A percentile compares a stretch with the other conserved stretches of the same genome.
These are phyloP conservation scores for Microbotryum saponariae DNA, from an alignment of 1,284 basidiomycete genomes.

Conservation along the genomic window DNA sequence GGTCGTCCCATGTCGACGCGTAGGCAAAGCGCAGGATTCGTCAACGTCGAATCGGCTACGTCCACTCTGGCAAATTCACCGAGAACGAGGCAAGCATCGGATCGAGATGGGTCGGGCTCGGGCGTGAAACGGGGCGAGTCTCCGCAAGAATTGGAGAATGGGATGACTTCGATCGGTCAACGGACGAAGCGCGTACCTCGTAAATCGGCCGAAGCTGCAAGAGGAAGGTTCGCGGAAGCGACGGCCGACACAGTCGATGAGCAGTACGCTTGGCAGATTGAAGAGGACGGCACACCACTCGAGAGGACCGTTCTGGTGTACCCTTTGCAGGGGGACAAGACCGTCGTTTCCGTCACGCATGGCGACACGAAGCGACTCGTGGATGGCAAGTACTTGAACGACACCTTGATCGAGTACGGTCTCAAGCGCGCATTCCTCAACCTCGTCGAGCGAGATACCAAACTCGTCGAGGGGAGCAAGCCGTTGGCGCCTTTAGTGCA, in stretches of 20 bases:
- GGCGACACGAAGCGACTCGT: slow-evolving; percentile 64
- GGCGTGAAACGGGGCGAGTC: background rate
- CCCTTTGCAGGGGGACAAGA: slow-evolving; percentile 12
- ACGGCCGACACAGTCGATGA: background rate
- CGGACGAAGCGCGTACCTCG: too few relatives aligned
- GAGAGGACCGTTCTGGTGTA: slow-evolving; percentile 26
- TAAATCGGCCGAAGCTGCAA: too few relatives aligned
- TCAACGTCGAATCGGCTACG: too few relatives aligned
- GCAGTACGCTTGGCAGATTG: slow-evolving; percentile 1
- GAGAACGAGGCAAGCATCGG: too few relatives aligned
- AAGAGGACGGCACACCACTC: slow-evolving; percentile 9
- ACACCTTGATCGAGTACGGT: slow-evolving; percentile 91
- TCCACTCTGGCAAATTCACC: too few relatives aligned
- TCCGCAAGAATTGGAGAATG: too few relatives aligned
- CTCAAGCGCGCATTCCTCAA: slow-evolving; percentile 68
- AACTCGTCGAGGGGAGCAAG: slow-evolving; percentile 39
- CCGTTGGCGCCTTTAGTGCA: slow-evolving; percentile 64
- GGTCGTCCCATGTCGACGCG: too few relatives aligned
- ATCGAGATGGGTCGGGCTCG: too few relatives aligned
- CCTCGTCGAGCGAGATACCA: slow-evolving; percentile 36
- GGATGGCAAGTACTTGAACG: slow-evolving; percentile 82
- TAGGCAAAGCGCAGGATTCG: too few relatives aligned
- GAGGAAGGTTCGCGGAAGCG: too few relatives aligned
- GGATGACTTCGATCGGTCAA: too few relatives aligned
- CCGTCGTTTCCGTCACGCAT: slow-evolving; percentile 33